Evolutionary conservation across 805 yeast species (phyloP), one percentile per base, ranked within the genome.

Genomic region (Crinitomyces ghanaensis): DNA sequence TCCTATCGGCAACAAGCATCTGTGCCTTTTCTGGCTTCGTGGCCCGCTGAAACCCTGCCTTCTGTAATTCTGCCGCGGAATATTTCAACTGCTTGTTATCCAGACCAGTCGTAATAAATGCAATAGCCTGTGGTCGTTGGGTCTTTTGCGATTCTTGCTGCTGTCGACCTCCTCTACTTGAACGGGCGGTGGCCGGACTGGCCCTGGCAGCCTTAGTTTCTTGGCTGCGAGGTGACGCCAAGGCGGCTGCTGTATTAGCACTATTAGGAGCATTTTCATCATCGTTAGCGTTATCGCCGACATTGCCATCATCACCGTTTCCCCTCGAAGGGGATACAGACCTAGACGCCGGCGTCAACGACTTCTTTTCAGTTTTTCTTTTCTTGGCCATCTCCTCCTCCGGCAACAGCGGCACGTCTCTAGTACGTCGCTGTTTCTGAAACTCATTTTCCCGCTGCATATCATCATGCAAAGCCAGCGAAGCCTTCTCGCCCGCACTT

Each of bases 1-100:
- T 65, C 39, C 73, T 73, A 1, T 96, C 95, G 0, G 96, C 86
- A 7, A 86, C 70, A 5, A 68, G 40, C 12, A 61, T 55, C 6
- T 62, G 62, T 3, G 66, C 70, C 9, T 63, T 56, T 7, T 49
- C 44, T 1, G 60, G 49, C 5, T 57, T 58, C 9, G 53, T 50
- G 5, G 56, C 53, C 5, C 80, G 56, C 17, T 57, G 56, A 19
- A 86, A 68, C 0, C 94, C 94, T 7, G 73, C 46, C n/a, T 55
- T 54, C 12, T 56, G 49, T 23, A 50, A 39, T 4, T 17, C 14
- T 14, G 39, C 43, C 19, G 40, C 36, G 6, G n/a, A n/a, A n/a
- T n/a, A n/a, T n/a, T 27, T 34, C 4, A 37, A 29, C 8, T 45
- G 49, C 2, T 39, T 24, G 26, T 41, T 40, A 6, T 50, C 53